Percentiles rank a stretch among this genome's conserved stretches.
Evolutionary conservation across 2,329 filamentous ascomycete species (phyloP).

Genomic region (Penicillium carneum): DNA sequence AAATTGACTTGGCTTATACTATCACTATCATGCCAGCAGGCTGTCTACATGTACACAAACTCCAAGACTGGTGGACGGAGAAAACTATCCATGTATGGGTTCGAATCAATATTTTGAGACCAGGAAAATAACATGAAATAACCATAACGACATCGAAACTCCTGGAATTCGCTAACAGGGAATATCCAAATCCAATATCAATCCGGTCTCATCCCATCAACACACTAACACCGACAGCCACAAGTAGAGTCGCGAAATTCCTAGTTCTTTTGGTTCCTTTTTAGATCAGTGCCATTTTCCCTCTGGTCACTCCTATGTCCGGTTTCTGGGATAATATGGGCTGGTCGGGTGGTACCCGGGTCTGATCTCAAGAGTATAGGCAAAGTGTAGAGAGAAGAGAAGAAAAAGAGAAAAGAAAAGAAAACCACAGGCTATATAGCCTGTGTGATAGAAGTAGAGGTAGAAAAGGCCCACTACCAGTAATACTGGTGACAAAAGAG

Average conservation of each 20-base stretch:
- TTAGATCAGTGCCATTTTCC: constrained; percentile 1
- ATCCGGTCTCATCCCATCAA: constrained; percentile 15
- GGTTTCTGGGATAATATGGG: neutral
- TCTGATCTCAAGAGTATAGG: constrained; percentile 14
- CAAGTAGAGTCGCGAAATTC: constrained; percentile 7
- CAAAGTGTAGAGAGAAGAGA: neutral
- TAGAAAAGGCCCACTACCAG: constrained; percentile 5
- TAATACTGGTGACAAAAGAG: constrained; percentile 11
- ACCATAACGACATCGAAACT: constrained; percentile 23
- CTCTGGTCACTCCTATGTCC: neutral
- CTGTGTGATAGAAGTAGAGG: neutral
- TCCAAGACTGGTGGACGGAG: neutral
- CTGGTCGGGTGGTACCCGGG: neutral
- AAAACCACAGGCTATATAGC: constrained; percentile 2
- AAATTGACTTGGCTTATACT: neutral
- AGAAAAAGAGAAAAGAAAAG: neutral
- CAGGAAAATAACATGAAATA: constrained; percentile 17
- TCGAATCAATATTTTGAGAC: constrained; percentile 6
- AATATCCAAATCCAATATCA: constrained; percentile 22
- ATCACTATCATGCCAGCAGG: neutral
- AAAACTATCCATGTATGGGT: constrained; percentile 4
- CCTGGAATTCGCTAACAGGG: constrained; percentile 13
- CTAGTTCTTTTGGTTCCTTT: constrained; percentile 12
- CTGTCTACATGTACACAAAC: neutral
- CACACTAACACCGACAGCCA: constrained; percentile 7